Conservation (phyloP, 2,329 filamentous ascomycete species). For the Alternaria triticina region DNA sequence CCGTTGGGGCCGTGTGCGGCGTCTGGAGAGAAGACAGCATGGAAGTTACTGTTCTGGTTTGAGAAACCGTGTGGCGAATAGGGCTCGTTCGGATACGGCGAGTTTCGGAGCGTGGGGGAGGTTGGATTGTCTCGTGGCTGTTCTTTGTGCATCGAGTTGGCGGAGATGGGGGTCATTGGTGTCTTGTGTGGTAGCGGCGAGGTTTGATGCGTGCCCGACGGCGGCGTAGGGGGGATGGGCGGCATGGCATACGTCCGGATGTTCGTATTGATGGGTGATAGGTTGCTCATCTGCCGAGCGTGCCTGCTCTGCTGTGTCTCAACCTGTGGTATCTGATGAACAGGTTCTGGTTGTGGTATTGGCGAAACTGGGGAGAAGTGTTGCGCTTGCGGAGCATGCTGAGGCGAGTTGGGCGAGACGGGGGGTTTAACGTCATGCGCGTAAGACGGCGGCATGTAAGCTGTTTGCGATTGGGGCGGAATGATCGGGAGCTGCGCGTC, state of each 20-base stretch:
- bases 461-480: slow-evolving; percentile 30
- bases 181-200: slow-evolving; percentile 35
- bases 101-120: slow-evolving; percentile 17
- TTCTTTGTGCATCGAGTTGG: slow-evolving; percentile 18
- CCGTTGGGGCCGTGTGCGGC: slow-evolving; percentile 49
- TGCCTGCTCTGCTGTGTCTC: slow-evolving; percentile 31
- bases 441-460: slow-evolving; percentile 30
- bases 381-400: slow-evolving; percentile 22
- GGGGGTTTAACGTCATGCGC: slow-evolving; percentile 31
- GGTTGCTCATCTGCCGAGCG: slow-evolving; percentile 40
- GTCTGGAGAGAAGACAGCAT: slow-evolving; percentile 47
- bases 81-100: slow-evolving; percentile 28
- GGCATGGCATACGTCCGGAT: slow-evolving; percentile 27
- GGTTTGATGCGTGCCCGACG: slow-evolving; percentile 24
- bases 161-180: slow-evolving; percentile 38
- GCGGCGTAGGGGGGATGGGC: slow-evolving; percentile 35
- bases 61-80: slow-evolving; percentile 45
- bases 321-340: slow-evolving; percentile 20
- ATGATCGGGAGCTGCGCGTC: slow-evolving; percentile 28
- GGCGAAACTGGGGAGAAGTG: slow-evolving; percentile 36
- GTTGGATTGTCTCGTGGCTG: slow-evolving; percentile 2
- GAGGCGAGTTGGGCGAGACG: slow-evolving; percentile 34
- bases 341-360: slow-evolving; percentile 19
- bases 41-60: slow-evolving; percentile 27
- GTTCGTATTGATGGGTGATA: slow-evolving; percentile 42